These are phyloP conservation scores for Oryza brachyantha DNA, from an alignment of 176 grass and related monocot species.

Conservation along the genomic window DNA sequence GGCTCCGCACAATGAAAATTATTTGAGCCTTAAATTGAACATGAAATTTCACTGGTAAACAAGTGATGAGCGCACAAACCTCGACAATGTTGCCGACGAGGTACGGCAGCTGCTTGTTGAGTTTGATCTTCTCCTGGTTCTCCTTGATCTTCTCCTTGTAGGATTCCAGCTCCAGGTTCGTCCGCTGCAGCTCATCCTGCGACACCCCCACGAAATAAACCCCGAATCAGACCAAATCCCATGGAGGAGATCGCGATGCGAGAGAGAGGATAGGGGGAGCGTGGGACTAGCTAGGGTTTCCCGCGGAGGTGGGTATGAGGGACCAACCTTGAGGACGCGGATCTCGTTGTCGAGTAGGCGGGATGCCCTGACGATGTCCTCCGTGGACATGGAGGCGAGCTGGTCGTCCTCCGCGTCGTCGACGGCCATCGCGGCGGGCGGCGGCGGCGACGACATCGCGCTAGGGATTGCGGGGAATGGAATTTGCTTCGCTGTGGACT, in stretches of 20 bases:
- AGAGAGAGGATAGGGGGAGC: not conserved
- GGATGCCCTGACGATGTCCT: constrained; percentile 47
- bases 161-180: constrained; percentile 69
- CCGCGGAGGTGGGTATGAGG: not conserved
- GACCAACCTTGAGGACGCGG: constrained; percentile 75
- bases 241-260: not conserved
- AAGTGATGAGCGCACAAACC: constrained; percentile 28
- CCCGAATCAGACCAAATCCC: not conserved
- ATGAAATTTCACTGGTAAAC: not conserved
- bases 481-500: too few species aligned
- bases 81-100: constrained; percentile 87
- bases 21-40: not conserved
- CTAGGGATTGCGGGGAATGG: not conserved
- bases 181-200: constrained; percentile 75
- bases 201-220: not conserved
- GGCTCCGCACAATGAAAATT: not conserved
- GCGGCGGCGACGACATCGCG: not conserved
- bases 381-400: constrained; percentile 70
- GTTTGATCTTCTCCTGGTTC: constrained; percentile 89
- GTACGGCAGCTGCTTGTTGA: constrained; percentile 82
- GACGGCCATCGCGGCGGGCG: constrained; percentile 36
- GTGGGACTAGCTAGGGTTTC: constrained; percentile 13
- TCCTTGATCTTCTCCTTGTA: constrained; percentile 81
- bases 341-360: constrained; percentile 84
- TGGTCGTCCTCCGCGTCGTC: constrained; percentile 62